Evolutionary conservation across 352 stramenopile genomes (phyloP).

Genomic region (Phytophthora fragariaefolia): DNA sequence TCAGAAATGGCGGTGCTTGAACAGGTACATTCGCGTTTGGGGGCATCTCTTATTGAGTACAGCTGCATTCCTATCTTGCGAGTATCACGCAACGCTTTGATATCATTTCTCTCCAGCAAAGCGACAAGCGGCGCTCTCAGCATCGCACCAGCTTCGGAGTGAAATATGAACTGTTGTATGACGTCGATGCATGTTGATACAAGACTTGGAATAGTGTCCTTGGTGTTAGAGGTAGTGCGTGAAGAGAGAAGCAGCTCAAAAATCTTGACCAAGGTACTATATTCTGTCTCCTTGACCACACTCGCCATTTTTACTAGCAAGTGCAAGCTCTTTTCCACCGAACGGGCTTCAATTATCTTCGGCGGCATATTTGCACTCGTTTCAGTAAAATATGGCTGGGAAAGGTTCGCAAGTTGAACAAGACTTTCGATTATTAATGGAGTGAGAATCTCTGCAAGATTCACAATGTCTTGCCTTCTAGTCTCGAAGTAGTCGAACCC

Average conservation of each 20-base stretch:
- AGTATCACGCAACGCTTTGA: slow-evolving; percentile 2
- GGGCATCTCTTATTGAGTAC: neutral
- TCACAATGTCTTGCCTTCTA: slow-evolving; percentile 9
- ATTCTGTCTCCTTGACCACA: slow-evolving; percentile 13
- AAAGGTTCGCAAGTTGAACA: slow-evolving; percentile 5
- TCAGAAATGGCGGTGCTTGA: neutral
- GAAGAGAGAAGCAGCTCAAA: slow-evolving; percentile 17
- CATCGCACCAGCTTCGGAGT: slow-evolving; percentile 13
- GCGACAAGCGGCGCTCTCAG: neutral
- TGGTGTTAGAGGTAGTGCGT: neutral
- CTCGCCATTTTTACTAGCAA: slow-evolving; percentile 12
- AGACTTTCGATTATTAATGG: slow-evolving; percentile 7
- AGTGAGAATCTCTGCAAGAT: slow-evolving; percentile 13
- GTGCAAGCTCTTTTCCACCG: slow-evolving; percentile 18
- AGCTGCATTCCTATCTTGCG: neutral
- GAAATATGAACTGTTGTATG: slow-evolving; percentile 8
- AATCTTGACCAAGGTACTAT: slow-evolving; percentile 4
- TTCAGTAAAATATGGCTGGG: slow-evolving; percentile 1
- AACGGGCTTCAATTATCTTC: slow-evolving; percentile 1
- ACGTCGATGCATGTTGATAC: slow-evolving; percentile 10
- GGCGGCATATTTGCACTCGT: neutral
- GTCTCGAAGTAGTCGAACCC: slow-evolving; percentile 22
- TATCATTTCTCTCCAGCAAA: slow-evolving; percentile 4
- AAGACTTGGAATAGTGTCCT: neutral
- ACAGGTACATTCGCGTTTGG: neutral